These are phyloP conservation scores for Stagonosporopsis cucurbitacearum DNA, from an alignment of 2,329 filamentous ascomycete genomes.

Conservation along the genomic window DNA sequence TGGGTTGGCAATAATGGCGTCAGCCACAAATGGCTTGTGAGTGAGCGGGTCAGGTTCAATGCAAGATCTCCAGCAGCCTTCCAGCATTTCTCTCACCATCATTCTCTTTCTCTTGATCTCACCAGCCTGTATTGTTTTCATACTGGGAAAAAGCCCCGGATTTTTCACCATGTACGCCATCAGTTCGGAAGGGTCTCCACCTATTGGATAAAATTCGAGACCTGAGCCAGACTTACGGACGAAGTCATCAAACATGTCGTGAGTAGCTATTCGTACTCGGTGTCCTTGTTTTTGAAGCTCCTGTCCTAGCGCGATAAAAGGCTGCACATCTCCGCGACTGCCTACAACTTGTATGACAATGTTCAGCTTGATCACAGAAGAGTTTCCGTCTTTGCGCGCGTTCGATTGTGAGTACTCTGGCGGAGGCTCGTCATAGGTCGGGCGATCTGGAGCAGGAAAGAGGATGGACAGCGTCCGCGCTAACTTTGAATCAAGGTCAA, in stretches of 20 bases:
- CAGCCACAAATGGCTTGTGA: constrained; percentile 73
- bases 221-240: constrained; percentile 21
- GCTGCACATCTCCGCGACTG: constrained; percentile 63
- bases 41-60: constrained; percentile 46
- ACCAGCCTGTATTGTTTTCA: constrained; percentile 40
- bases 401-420: not conserved
- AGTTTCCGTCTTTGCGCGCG: not conserved
- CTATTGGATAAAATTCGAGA: constrained; percentile 46
- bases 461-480: constrained; percentile 1
- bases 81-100: constrained; percentile 18
- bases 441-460: constrained; percentile 20
- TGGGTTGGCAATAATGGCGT: constrained; percentile 78
- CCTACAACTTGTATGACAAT: constrained; percentile 64
- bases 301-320: constrained; percentile 63
- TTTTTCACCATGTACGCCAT: constrained; percentile 61
- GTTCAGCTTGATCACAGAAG: constrained; percentile 46
- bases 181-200: constrained; percentile 46
- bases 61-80: constrained; percentile 44
- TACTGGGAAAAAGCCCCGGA: constrained; percentile 46
- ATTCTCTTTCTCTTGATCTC: constrained; percentile 6
- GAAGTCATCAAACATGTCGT: constrained; percentile 22
- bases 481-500: constrained; percentile 5
- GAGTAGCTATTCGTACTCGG: constrained; percentile 36
- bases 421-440: not conserved
- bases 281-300: constrained; percentile 48